Conservation (phyloP, 2,329 filamentous ascomycete genomes). For the Trichophyton benhamiae region DNA sequence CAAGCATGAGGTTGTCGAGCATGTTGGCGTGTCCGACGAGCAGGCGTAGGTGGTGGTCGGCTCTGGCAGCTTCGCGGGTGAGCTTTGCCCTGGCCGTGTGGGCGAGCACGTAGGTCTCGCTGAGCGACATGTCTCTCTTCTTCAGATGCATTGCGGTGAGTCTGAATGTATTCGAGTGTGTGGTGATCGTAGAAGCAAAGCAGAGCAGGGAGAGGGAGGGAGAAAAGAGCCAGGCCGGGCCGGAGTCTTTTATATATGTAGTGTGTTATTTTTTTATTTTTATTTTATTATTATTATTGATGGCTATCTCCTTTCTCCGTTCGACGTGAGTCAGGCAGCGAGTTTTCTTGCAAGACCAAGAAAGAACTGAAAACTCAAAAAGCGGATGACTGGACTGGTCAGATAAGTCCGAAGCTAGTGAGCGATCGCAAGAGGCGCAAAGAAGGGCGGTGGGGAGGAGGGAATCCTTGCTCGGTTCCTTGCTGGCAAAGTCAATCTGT, state of each 20-base stretch:
- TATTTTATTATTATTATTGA: no score
- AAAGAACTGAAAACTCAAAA: background rate
- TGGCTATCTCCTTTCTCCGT: background rate
- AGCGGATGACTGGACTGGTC: background rate
- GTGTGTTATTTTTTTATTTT: no score
- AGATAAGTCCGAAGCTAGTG: background rate
- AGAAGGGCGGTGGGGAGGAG: background rate
- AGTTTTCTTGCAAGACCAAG: background rate
- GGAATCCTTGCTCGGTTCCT: background rate
- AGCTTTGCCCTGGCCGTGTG: conserved; percentile 96
- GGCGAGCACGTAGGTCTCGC: conserved; percentile 96
- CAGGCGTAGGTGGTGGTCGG: conserved; percentile 87
- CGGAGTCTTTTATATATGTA: background rate
- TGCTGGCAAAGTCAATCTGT: background rate
- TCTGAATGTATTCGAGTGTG: background rate
- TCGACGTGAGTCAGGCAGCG: background rate
- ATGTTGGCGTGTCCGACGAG: conserved; percentile 98
- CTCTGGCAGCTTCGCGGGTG: conserved; percentile 73
- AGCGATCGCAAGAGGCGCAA: background rate
- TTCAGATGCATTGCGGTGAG: conserved; percentile 12
- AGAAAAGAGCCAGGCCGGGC: background rate
- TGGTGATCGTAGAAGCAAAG: background rate
- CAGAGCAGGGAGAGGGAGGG: background rate
- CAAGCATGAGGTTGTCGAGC: conserved; percentile 83
- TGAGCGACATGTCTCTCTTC: conserved; percentile 90